Conservation (phyloP, 148 eudicot genomes). For the Spergularia marina region DNA sequence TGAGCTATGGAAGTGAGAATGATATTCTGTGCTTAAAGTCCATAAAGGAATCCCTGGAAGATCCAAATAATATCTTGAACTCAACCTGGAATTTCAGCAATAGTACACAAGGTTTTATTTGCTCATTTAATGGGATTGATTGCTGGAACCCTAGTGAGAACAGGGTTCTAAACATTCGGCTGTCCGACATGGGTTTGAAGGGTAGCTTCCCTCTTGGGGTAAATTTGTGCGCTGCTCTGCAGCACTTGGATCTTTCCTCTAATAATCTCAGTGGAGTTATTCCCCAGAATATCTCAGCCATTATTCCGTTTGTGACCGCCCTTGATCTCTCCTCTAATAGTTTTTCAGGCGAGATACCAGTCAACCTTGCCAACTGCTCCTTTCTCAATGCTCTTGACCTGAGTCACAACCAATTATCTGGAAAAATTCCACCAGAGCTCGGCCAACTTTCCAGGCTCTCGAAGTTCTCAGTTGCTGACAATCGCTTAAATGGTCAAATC, state of each 20-base stretch:
- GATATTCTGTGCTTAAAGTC: constrained; percentile 54
- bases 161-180: constrained; percentile 43
- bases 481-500: constrained; percentile 42
- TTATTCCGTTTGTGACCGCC: constrained; percentile 28
- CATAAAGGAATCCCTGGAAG: constrained; percentile 44
- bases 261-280: constrained; percentile 44
- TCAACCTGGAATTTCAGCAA: constrained; percentile 54
- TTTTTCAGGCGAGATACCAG: constrained; percentile 48
- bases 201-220: constrained; percentile 54
- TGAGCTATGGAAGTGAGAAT: constrained; percentile 26
- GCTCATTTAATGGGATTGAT: constrained; percentile 49
- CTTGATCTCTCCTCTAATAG: constrained; percentile 55
- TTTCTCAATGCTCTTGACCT: constrained; percentile 44
- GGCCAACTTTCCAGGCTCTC: constrained; percentile 39
- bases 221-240: constrained; percentile 32
- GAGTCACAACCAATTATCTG: constrained; percentile 41
- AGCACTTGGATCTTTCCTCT: constrained; percentile 46
- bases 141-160: constrained; percentile 53
- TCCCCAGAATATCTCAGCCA: constrained; percentile 34
- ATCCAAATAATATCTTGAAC: constrained; percentile 35
- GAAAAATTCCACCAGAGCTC: constrained; percentile 44
- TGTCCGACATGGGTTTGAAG: constrained; percentile 45
- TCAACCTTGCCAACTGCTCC: constrained; percentile 36
- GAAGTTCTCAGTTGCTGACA: constrained; percentile 41
- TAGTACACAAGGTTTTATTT: constrained; percentile 44